These are phyloP conservation scores for Monosporozyma solicola DNA, from an alignment of 805 yeast species.

Conservation along the genomic window DNA sequence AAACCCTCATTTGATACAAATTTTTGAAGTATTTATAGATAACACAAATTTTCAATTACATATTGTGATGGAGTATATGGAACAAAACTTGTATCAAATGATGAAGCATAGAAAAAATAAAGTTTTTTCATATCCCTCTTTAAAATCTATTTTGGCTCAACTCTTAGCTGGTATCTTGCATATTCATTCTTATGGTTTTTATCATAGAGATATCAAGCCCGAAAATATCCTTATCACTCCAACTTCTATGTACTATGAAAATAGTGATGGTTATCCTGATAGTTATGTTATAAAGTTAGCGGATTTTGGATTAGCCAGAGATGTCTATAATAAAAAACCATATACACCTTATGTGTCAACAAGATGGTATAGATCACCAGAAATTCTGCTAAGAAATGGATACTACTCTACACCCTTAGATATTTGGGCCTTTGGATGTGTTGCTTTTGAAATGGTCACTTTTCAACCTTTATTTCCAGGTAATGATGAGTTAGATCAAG, in stretches of 20 bases:
- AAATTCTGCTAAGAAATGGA: slow-evolving; percentile 56
- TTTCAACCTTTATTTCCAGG: slow-evolving; percentile 83
- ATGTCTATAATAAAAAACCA: slow-evolving; percentile 40
- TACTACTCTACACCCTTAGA: slow-evolving; percentile 63
- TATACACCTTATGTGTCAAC: slow-evolving; percentile 76
- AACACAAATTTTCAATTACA: slow-evolving; percentile 48
- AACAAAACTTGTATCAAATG: slow-evolving; percentile 69
- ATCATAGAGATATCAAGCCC: slow-evolving; percentile 89
- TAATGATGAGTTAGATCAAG: slow-evolving; percentile 66
- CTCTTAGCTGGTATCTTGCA: slow-evolving; percentile 70
- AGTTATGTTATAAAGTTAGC: slow-evolving; percentile 63
- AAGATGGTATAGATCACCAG: slow-evolving; percentile 83
- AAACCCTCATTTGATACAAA: slow-evolving; percentile 63
- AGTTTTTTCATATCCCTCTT: slow-evolving; percentile 46
- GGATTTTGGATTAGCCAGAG: slow-evolving; percentile 73
- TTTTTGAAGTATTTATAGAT: slow-evolving; percentile 76
- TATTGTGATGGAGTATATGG: slow-evolving; percentile 85
- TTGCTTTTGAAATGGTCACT: slow-evolving; percentile 63
- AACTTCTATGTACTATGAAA: slow-evolving; percentile 41
- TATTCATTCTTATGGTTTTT: slow-evolving; percentile 53
- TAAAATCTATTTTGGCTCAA: slow-evolving; percentile 63
- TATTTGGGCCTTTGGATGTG: slow-evolving; percentile 81
- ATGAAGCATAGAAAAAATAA: slow-evolving; percentile 51
- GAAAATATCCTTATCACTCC: slow-evolving; percentile 76
- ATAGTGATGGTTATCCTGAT: slow-evolving; percentile 21